These are phyloP conservation scores for Mitragyna speciosa DNA, from an alignment of 257 asterid species.

Conservation along the genomic window DNA sequence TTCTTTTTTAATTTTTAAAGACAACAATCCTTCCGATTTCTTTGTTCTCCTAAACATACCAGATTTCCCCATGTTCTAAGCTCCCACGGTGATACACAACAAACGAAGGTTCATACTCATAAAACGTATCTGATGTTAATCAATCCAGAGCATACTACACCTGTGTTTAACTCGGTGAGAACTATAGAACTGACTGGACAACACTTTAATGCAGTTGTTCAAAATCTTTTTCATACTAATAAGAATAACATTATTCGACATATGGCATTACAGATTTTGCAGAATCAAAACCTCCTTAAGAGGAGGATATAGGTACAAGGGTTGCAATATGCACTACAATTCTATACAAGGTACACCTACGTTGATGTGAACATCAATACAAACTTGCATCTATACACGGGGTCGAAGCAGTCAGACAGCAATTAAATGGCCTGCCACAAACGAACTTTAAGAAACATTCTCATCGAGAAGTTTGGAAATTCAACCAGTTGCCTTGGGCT, in stretches of 20 bases:
- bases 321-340: neutral
- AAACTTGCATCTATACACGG: constrained; percentile 5
- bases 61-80: no score
- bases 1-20: neutral
- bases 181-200: neutral
- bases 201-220: neutral
- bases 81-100: no score
- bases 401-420: neutral
- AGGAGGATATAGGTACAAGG: constrained; percentile 6
- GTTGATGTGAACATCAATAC: neutral
- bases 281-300: neutral
- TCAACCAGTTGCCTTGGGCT: neutral
- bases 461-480: neutral
- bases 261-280: neutral
- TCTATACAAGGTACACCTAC: constrained; percentile 14
- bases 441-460: constrained; percentile 2
- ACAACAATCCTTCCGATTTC: no score
- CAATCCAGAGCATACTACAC: no score
- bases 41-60: neutral
- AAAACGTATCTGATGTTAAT: no score
- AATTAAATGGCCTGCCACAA: neutral
- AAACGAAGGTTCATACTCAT: no score
- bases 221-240: neutral
- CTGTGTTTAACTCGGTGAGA: no score
- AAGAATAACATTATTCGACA: neutral